phyloP scores from a whole-genome alignment of 306 rosid genomes.

The Pueraria montana region DNA sequence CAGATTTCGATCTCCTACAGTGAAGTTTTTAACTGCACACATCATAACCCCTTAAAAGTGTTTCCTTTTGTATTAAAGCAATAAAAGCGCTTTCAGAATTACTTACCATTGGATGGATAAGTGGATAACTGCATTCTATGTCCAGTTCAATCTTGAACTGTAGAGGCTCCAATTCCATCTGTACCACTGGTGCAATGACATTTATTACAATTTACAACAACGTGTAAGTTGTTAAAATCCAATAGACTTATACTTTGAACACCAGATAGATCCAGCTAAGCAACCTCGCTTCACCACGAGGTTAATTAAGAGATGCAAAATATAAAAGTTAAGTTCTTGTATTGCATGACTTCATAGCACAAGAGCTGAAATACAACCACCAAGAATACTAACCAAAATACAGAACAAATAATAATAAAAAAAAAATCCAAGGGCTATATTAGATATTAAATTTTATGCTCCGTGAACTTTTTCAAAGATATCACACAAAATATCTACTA shows the following conservation, averaged over 20 bases:
- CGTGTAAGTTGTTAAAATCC: background rate
- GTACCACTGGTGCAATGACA: background rate
- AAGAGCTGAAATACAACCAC: slow-evolving; percentile 4
- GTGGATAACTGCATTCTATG: background rate
- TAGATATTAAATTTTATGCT: background rate
- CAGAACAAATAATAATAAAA: background rate
- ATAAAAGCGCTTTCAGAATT: background rate
- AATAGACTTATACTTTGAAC: background rate
- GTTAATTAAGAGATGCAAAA: background rate
- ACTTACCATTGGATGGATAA: background rate
- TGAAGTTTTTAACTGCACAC: background rate
- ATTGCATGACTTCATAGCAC: background rate
- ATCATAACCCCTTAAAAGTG: background rate
- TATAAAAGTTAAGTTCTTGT: background rate
- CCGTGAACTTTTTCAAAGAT: background rate
- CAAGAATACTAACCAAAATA: slow-evolving; percentile 9
- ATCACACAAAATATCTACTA: background rate
- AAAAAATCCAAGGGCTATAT: background rate
- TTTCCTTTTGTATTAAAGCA: background rate
- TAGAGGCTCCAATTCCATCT: background rate
- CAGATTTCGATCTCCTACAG: background rate
- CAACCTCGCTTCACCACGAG: background rate
- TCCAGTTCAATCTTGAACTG: background rate
- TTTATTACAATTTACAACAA: background rate
- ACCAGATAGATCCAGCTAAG: background rate